Evolutionary conservation across 1,139 yeast genomes (phyloP).

Genomic region (Sugiyamaella castrensis): DNA sequence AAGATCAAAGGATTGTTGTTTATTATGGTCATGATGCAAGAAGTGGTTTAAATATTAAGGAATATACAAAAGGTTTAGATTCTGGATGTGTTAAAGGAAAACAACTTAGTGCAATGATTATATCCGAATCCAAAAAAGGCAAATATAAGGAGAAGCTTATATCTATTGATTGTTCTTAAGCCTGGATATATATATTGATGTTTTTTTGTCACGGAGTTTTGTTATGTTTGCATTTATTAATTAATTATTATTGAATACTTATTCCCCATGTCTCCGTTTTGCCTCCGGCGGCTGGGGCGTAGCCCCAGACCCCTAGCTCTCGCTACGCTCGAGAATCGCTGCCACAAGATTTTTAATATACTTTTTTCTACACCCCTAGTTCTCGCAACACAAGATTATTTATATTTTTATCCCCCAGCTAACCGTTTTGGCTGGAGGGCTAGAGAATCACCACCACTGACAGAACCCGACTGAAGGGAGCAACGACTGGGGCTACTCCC

Average conservation of each 20-base stretch:
- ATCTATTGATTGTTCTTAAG: slow-evolving; percentile 33
- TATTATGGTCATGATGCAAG: slow-evolving; percentile 90
- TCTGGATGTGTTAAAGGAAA: slow-evolving; percentile 80
- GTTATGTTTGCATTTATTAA: neutral
- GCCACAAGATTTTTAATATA: no score
- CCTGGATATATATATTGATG: neutral
- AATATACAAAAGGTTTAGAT: slow-evolving; percentile 76
- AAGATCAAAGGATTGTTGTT: slow-evolving; percentile 49
- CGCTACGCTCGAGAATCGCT: no score
- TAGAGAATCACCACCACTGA: no score
- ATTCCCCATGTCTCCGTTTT: neutral
- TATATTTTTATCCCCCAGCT: no score
- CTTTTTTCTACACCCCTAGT: no score
- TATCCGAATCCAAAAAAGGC: slow-evolving; percentile 36
- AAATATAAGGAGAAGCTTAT: slow-evolving; percentile 32
- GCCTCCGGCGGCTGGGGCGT: slow-evolving; percentile 1
- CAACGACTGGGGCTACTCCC: slow-evolving; percentile 2
- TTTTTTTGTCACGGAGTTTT: neutral
- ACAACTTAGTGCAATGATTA: slow-evolving; percentile 60
- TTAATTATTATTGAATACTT: slow-evolving; percentile 2
- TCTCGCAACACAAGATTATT: no score
- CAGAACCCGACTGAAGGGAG: no score
- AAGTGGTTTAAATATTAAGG: slow-evolving; percentile 63
- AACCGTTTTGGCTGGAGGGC: no score
- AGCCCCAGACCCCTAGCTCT: no score